Base-by-base conservation (phyloP, 2,329 filamentous ascomycete genomes). In the Colletotrichum sojae region DNA sequence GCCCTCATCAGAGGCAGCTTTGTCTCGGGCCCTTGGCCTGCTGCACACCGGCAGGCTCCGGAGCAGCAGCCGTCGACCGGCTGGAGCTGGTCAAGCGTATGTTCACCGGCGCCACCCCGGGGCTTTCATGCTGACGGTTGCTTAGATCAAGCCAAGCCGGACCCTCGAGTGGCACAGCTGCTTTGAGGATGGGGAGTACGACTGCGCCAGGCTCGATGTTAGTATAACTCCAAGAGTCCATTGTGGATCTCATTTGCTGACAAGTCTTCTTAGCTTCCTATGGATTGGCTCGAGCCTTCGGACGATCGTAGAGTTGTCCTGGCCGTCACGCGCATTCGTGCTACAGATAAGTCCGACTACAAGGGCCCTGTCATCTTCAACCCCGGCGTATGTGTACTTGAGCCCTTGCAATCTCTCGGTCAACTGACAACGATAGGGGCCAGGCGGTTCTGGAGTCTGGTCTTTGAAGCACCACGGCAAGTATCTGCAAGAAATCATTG, bases 371-470 rank as follows among this genome's bases (percentile, higher is more conserved):
- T 80, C 9, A 79, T 80, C 57, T 72, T 79, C 15, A 80, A 80
- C 60, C 79, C 79, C 0, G 79, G 78, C 53, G 78, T 80, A 71
- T 52, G 78, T 66, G 16, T 4, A 16, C 4, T 10, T n/a, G 10
- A 18, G 8, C 8, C 15, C 18, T 22, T 12, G 2, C 8, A 20
- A 13, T 13, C 4, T 13, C 9, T 13, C 2, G 16, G 8, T 22
- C 4, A 10, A 25, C 12, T 49, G 13, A 49, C 18, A 9, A 20
- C 8, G 3, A 1, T n/a, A 82, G 81, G 84, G 86, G 0, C 85
- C 85, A 9, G 85, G 85, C 6, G 86, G 84, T 1, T 86, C 83
- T 2, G 85, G 83, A 4, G 73, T 83, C 0, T 73, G 74, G 43
- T 78, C 78, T 15, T 56, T 83, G 13, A 76, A 71, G 58, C 71